Evolutionary conservation across 192 early-diverging fungal species (phyloP), one percentile per base, ranked within the genome.

Genomic region (Glomus cerebriforme): DNA sequence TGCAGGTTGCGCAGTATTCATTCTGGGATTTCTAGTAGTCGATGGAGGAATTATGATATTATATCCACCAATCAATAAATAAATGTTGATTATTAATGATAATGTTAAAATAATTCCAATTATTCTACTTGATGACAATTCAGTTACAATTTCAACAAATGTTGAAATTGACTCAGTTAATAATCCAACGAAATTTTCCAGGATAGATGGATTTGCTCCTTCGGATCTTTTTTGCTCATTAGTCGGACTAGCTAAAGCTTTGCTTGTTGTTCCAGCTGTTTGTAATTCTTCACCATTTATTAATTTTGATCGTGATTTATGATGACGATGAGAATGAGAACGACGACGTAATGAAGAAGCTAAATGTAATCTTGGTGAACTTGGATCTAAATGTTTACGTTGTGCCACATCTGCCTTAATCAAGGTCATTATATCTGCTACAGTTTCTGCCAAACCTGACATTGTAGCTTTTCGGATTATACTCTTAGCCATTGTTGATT

Each of bases 401-500:
- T 78, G 75, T 17, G 74, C 82, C 1, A 85, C 69, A 69, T 88
- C 84, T 8, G 77, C 60, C 39, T 89, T 85, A 15, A 92, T n/a
- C n/a, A 85, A 77, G 27, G 85, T 81, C 12, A 81, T 31, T n/a
- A 91, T 26, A 22, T 85, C 85, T 2, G 69, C 75, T 19, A 89
- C 59, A 1, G 88, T 87, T 24, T 88, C 90, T 26, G 82, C 72
- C 35, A 91, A 86, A 1, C 92, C 92, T 49, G 86, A 82, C n/a
- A 89, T 73, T 24, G 90, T 86, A 6, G 90, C 88, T 59, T 78
- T 85, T 59, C 85, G 86, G 24, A 93, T 88, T 71, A 93, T 90
- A 26, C 86, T 86, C 74, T 94, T 94, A 10, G 93, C 85, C 84
- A 94, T 88, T 13, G 90, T 85, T 35, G 81, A 89, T 75, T 92